These are phyloP conservation scores for Gloeopeniophorella convolvens DNA, from an alignment of 768 basidiomycete species.

Conservation along the genomic window DNA sequence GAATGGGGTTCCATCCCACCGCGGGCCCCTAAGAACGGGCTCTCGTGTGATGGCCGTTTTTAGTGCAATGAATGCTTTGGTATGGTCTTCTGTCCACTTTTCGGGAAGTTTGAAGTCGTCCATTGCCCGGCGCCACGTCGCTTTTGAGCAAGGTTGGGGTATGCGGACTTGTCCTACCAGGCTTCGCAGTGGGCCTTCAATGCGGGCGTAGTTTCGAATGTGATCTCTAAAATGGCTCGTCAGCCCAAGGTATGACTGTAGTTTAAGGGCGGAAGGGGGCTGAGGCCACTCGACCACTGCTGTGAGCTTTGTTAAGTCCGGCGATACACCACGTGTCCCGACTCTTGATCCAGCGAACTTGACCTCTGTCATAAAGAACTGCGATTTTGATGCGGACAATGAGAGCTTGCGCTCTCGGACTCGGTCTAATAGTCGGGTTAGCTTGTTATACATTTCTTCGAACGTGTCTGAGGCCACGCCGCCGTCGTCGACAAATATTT, in stretches of 20 bases:
- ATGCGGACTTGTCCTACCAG: slow-evolving; percentile 23
- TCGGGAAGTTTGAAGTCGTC: slow-evolving; percentile 15
- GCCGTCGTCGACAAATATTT: no score
- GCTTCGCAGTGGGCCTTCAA: slow-evolving; percentile 30
- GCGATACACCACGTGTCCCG: no score
- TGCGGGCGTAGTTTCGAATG: slow-evolving; percentile 30
- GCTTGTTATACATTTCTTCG: slow-evolving; percentile 22
- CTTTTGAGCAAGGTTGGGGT: slow-evolving; percentile 21
- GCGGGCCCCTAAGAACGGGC: slow-evolving; percentile 29
- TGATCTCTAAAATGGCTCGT: no score
- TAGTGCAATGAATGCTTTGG: slow-evolving; percentile 25
- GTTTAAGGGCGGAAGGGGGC: no score
- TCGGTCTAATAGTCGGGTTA: slow-evolving; percentile 26
- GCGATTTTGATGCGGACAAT: slow-evolving; percentile 33
- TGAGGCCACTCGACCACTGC: no score
- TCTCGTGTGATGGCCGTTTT: slow-evolving; percentile 29
- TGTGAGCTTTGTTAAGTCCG: no score
- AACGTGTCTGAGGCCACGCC: no score
- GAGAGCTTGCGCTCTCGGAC: slow-evolving; percentile 29
- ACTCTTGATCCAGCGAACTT: no score
- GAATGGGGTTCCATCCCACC: slow-evolving; percentile 33
- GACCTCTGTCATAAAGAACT: no score
- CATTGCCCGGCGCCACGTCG: slow-evolving; percentile 26
- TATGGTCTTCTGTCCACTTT: slow-evolving; percentile 23
- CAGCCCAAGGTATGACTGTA: no score